Evolutionary conservation across 805 yeast genomes (phyloP), one percentile per base, ranked within the genome.

Genomic region (Ogataea paradorogensis): DNA sequence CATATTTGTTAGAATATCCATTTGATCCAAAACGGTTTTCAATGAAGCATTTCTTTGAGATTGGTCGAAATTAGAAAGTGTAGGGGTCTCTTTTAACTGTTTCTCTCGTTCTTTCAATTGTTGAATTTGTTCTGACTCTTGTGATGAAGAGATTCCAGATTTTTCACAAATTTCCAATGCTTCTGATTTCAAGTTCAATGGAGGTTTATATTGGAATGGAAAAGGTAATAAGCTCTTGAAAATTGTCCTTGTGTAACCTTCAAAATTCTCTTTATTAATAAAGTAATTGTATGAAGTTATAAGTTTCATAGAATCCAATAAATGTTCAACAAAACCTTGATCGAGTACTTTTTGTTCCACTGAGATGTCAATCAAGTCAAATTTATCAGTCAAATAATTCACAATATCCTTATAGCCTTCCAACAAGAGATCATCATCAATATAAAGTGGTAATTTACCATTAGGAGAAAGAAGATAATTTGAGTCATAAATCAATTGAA

Each of bases 171-270:
- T 44, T 23, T 50, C 47, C 24, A 55, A 35, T 1, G 71, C 71
- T 5, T 41, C 37, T 0, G 52, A 33, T 49, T 69, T 69, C 41
- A 68, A 66, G 29, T 61, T 64, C 27, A 77, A 47, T 1, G 90
- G 89, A 15, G 82, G 78, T 45, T 75, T 76, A 55, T 82, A 83
- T 73, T 82, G 85, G 74, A 82, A 71, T 8, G 90, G 91, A 63
- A 83, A 84, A 6, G 85, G 82, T 14, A 82, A 59, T 40, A 76
- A 70, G 4, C 63, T 50, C 30, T 69, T 64, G 54, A 81, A 81
- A 13, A 73, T 51, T 15, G 73, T 72, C 45, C 86, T 67, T 4
- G 88, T 75, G 49, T 71, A 80, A 9, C 65, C 56, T 43, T 77
- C 83, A 58, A 82, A 84, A 56, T 84, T 83, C 13, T 58, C 61